Evolutionary conservation across 805 yeast genomes (phyloP).

Genomic region (Pichia ethanolica): DNA sequence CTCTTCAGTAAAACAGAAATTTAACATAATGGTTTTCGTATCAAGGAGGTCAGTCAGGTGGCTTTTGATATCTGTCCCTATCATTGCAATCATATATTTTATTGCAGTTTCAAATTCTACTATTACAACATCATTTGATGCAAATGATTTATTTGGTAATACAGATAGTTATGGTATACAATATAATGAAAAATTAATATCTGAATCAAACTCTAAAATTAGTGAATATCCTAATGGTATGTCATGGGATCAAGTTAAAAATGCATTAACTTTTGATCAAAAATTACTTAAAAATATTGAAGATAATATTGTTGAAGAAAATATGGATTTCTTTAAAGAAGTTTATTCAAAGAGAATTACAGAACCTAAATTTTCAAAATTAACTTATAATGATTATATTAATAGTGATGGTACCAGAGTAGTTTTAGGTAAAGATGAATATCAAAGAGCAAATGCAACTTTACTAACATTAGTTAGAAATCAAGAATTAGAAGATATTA

Average conservation of each 20-base stretch:
- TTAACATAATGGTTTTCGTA: not conserved
- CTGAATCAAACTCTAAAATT: constrained; percentile 11
- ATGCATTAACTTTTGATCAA: constrained; percentile 20
- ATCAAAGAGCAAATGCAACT: constrained; percentile 60
- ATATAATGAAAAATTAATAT: constrained; percentile 24
- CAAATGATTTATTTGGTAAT: constrained; percentile 12
- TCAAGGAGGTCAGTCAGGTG: constrained; percentile 19
- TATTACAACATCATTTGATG: constrained; percentile 12
- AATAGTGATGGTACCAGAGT: constrained; percentile 22
- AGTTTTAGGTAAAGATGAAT: constrained; percentile 25
- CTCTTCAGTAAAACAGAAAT: too few species aligned
- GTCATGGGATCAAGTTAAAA: constrained; percentile 20
- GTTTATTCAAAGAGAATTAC: constrained; percentile 28
- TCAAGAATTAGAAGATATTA: constrained; percentile 47
- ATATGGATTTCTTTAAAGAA: constrained; percentile 29
- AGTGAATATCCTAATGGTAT: constrained; percentile 4
- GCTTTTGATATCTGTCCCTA: constrained; percentile 7
- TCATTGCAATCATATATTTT: constrained; percentile 4
- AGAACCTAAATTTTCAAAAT: constrained; percentile 27
- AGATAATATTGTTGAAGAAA: constrained; percentile 26
- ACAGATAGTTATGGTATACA: constrained; percentile 18
- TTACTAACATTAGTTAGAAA: constrained; percentile 71
- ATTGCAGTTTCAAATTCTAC: constrained; percentile 1
- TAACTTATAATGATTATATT: constrained; percentile 24
- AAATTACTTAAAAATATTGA: constrained; percentile 16